Evolutionary conservation across 352 stramenopile species (phyloP), one percentile per base, ranked within the genome.

Genomic region (Discostella stelligera): DNA sequence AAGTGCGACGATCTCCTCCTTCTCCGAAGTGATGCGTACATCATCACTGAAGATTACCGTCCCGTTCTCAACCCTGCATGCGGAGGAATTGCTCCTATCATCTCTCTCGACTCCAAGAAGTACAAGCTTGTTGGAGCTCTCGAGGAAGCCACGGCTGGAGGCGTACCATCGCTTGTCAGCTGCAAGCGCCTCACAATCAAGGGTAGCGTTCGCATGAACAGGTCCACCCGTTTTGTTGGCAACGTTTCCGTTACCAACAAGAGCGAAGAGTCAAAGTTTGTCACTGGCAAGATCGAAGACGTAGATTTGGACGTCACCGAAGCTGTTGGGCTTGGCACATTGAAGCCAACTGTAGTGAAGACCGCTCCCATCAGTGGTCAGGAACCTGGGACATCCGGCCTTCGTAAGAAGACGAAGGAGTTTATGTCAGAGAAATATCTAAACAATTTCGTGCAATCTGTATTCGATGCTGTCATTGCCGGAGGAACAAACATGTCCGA

Each of bases 361-460:
- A 91, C 91, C 53, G 39, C 82, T 56, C 91, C 92, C 13, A 95
- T 95, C 81, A 83, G 70, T 37, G 93, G 92, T 39, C 91, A 96
- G 78, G 92, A 95, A 87, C 97, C 97, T 7, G 97, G 97, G 73
- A 99, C 98, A 21, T 98, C 95, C 32, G 98, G 97, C 74, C 90
- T 99, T 61, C 94, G 97, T 78, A 99, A 99, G 93, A 98, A 99
- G 92, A 98, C 97, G 3, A 98, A 98, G 84, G 82, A 85, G 49
- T 99, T 99, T 89, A 98, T 98, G 95, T 77, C 86, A 21, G 86
- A 94, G 68, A 94, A 98, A 83, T 99, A 99, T 89, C 90, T 99
- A 27, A 91, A 99, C 85, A 99, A 99, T 89, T 98, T 97, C 86
- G 95, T 99, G 54, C 96, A 99, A 90, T 90, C 95, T 37, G 96